A percentile compares a stretch with the other conserved stretches of the same genome.
Conservation (phyloP, 345 rosid genomes). For the Iberis pinnata region DNA sequence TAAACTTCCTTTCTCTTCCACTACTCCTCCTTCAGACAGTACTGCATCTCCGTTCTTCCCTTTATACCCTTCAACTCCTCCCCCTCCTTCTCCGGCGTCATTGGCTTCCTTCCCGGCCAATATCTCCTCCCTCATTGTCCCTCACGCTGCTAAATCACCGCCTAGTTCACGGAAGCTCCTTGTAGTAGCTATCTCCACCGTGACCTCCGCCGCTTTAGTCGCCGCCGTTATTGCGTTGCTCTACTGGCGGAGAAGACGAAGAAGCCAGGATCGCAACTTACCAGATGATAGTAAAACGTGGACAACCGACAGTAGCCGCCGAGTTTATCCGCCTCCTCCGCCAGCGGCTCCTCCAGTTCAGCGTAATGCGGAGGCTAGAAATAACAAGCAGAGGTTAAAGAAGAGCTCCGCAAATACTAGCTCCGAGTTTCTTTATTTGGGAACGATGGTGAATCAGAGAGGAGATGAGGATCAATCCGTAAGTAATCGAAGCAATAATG, state of each 20-base stretch:
- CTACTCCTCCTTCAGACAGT: conserved; percentile 43
- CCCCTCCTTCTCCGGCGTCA: conserved; percentile 60
- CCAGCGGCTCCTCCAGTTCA: conserved; percentile 46
- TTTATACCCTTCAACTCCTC: conserved; percentile 57
- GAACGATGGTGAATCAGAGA: conserved; percentile 52
- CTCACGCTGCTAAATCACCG: conserved; percentile 45
- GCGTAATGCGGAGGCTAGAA: conserved; percentile 24
- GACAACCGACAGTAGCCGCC: conserved; percentile 33
- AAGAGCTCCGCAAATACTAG: conserved; percentile 37
- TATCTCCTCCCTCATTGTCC: conserved; percentile 77
- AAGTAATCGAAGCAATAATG: conserved; percentile 24
- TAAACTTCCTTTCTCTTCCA: conserved; percentile 46
- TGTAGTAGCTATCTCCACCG: conserved; percentile 44
- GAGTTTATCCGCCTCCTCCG: conserved; percentile 38
- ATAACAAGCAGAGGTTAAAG: conserved; percentile 32
- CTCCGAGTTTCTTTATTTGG: conserved; percentile 87
- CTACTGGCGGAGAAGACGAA: conserved; percentile 44
- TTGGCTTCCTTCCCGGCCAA: conserved; percentile 91
- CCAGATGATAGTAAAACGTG: conserved; percentile 43
- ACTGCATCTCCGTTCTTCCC: conserved; percentile 70
- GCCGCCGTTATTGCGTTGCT: conserved; percentile 32
- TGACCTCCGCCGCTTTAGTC: conserved; percentile 39
- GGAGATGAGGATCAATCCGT: conserved; percentile 33
- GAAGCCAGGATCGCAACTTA: conserved; percentile 14
- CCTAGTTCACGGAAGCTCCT: conserved; percentile 42